Percentiles rank a stretch among this genome's conserved stretches.
Conservation (phyloP, 768 basidiomycete species). For the Boletus pseudopeckii region DNA sequence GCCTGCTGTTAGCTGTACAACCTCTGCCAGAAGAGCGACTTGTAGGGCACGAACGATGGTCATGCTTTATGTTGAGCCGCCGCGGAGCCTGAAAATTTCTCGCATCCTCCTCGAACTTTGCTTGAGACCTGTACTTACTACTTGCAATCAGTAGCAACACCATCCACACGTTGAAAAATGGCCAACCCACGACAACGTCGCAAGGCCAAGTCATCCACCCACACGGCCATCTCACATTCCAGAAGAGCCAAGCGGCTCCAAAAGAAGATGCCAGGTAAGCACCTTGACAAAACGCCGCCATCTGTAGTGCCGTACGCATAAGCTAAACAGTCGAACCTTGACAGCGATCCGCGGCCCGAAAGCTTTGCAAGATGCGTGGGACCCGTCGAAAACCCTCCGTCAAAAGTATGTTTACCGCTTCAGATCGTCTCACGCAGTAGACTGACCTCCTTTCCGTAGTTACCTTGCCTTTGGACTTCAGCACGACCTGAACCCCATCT, state of each 20-base stretch:
- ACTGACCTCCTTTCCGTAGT: constrained; percentile 37
- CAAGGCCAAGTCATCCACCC: constrained; percentile 76
- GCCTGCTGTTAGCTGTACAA: neutral
- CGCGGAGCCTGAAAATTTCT: constrained; percentile 13
- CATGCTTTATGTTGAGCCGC: neutral
- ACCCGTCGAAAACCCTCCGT: constrained; percentile 78
- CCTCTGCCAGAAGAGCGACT: neutral
- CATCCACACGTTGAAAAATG: constrained; percentile 45
- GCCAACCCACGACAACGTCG: constrained; percentile 92
- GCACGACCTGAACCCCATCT: constrained; percentile 61
- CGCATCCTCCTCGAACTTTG: neutral
- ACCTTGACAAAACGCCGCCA: neutral
- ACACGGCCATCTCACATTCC: constrained; percentile 72
- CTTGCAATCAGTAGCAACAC: neutral
- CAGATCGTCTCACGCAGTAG: neutral
- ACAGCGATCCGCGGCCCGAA: constrained; percentile 80
- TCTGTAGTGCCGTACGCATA: neutral
- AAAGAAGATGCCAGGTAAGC: constrained; percentile 74
- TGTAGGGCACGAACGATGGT: neutral
- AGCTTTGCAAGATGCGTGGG: constrained; percentile 81
- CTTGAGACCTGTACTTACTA: no score
- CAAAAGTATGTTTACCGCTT: constrained; percentile 72
- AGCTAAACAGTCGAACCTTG: constrained; percentile 7
- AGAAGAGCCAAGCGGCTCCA: constrained; percentile 69
- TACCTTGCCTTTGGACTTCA: constrained; percentile 76